Evolutionary conservation across 192 early-diverging fungal genomes (phyloP).

Genomic region (Backusella liffmaniae): DNA sequence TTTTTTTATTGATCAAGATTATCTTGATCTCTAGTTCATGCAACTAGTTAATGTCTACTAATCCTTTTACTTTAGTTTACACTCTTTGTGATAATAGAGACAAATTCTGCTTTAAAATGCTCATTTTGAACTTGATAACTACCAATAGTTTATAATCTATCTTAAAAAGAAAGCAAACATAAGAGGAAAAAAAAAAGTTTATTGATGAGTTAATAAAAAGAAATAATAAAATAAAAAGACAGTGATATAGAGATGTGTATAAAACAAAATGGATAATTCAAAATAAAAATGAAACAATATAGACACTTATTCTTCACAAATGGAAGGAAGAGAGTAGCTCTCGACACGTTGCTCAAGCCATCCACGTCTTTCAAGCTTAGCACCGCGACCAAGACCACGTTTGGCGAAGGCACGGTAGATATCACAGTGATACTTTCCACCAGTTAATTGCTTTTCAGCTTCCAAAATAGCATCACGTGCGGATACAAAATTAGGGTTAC

Average conservation of each 20-base stretch:
- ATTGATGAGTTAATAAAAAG: neutral
- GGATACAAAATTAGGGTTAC: slow-evolving; percentile 68
- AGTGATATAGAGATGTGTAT: neutral
- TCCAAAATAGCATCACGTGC: slow-evolving; percentile 73
- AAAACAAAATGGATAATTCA: slow-evolving; percentile 10
- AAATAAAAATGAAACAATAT: slow-evolving; percentile 7
- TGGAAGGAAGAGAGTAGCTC: slow-evolving; percentile 25
- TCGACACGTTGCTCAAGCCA: slow-evolving; percentile 35
- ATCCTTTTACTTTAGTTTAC: too few relatives aligned
- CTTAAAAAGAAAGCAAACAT: neutral
- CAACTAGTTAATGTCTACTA: too few relatives aligned
- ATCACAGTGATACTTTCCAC: slow-evolving; percentile 66
- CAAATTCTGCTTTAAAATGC: too few relatives aligned
- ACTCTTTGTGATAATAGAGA: too few relatives aligned
- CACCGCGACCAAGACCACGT: slow-evolving; percentile 81
- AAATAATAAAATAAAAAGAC: neutral
- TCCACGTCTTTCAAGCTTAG: slow-evolving; percentile 45
- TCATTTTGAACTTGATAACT: too few relatives aligned
- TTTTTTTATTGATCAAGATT: too few relatives aligned
- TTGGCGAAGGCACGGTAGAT: slow-evolving; percentile 84
- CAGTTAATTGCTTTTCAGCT: slow-evolving; percentile 63
- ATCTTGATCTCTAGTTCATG: too few relatives aligned
- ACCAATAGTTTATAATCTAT: too few relatives aligned
- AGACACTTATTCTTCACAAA: slow-evolving; percentile 12
- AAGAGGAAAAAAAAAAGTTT: neutral